Conservation (phyloP, 1,284 basidiomycete species). For the Irpex lacteus region DNA sequence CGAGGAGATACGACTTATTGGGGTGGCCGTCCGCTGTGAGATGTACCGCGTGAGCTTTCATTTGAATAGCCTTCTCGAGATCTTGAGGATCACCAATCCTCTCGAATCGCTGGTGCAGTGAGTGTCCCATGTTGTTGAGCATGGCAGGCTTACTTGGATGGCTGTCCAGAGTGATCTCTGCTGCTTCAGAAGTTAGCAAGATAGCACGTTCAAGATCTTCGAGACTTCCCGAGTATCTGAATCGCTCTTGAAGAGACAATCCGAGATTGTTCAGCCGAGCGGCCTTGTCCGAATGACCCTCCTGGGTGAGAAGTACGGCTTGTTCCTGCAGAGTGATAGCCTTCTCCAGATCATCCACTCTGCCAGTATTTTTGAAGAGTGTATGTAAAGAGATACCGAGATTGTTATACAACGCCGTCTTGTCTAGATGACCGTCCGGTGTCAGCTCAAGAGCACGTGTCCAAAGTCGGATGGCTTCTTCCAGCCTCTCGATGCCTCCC, state of each 20-base stretch:
- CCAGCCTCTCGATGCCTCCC: not conserved
- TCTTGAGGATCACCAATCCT: not conserved
- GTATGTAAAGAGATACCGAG: not conserved
- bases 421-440: not conserved
- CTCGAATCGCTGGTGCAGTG: not conserved
- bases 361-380: not conserved
- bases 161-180: not conserved
- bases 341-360: not conserved
- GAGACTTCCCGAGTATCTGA: not conserved
- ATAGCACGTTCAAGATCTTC: not conserved
- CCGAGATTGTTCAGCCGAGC: not conserved
- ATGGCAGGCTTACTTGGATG: not conserved
- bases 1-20: not conserved
- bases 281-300: not conserved
- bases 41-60: not conserved
- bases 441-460: not conserved
- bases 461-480: not conserved
- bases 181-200: not conserved
- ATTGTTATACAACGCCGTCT: not conserved
- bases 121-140: not conserved
- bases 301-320: not conserved
- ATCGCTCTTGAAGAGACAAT: not conserved
- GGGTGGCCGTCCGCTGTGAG: not conserved
- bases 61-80: not conserved
- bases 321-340: not conserved